Evolutionary conservation across 2,329 filamentous ascomycete genomes (phyloP).

Genomic region (Hypoxylon sp.): DNA sequence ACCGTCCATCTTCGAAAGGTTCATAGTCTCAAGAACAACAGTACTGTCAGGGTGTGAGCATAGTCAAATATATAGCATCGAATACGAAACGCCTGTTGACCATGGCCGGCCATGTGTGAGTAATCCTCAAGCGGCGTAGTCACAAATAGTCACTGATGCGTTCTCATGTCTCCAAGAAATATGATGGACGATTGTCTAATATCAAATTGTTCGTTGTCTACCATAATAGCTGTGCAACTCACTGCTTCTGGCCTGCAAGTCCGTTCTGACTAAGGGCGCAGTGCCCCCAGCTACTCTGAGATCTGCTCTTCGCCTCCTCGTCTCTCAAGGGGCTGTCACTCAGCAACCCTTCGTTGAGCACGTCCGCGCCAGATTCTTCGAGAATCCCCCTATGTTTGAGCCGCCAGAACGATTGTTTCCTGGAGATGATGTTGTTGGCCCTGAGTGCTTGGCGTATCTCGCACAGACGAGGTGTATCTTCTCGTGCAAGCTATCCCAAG

Average conservation of each 20-base stretch:
- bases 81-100: background rate
- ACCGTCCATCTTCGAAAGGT: background rate
- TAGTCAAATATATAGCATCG: background rate
- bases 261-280: constrained; percentile 34
- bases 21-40: background rate
- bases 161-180: constrained; percentile 49
- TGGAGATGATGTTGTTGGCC: constrained; percentile 43
- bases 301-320: constrained; percentile 54
- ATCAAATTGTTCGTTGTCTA: constrained; percentile 52
- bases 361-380: constrained; percentile 51
- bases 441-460: constrained; percentile 50
- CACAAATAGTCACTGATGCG: background rate
- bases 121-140: background rate
- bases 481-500: constrained; percentile 54
- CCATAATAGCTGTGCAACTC: background rate
- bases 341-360: constrained; percentile 56
- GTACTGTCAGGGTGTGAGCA: background rate
- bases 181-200: constrained; percentile 62
- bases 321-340: constrained; percentile 52
- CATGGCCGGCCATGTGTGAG: constrained; percentile 52
- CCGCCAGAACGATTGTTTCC: constrained; percentile 49
- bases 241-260: no score
- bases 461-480: constrained; percentile 56
- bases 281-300: constrained; percentile 54
- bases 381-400: constrained; percentile 46